Base-by-base conservation (phyloP, 371 early-diverging fungal species). In the Parasitella parasitica region DNA sequence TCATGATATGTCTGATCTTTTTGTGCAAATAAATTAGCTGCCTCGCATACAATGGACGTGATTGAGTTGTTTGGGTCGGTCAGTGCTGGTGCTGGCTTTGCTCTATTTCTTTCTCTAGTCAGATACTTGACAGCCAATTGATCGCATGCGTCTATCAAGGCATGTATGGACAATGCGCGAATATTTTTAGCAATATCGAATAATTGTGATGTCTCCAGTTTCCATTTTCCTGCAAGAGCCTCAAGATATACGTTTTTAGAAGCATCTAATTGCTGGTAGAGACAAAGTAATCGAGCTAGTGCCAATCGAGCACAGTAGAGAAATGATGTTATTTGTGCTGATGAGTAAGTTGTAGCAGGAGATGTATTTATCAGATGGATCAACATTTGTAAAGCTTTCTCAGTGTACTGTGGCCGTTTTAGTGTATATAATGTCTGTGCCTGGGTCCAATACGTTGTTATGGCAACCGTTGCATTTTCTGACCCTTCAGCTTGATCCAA, bases 261-360 rank as follows among this genome's bases (percentile, higher is more conserved):
- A 13, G 48, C 41, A 28, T 41, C 55, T 7, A 63, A 12, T 18
- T 53, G 41, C 16, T 69, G 61, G 52, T 77, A 77, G 8, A 77
- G 22, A 41, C 69, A 77, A 6, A 50, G 18, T 18, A 78, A 39
- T 46, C 79, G 59, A 15, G 76, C 67, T 12, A 78, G 35, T 9
- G 71, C 66, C 12, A 71, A 38, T 15, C 57, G 67, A 36, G 64
- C 51, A 6, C 57, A 52, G 36, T 71, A 70, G 4, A 67, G 30
- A 12, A 58, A 61, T 13, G 60, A 61, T 11, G 52, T 56, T 2
- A 61, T 59, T 49, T 69, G 64, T 4, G 60, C 60, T 12, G 61
- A 53, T 6, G 61, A 64, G 11, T 61, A 37, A 1, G 63, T 28
- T 4, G 38, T 54, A 4, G 27, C 57, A 22, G 38, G 18, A 28